A percentile compares a stretch with the other conserved stretches of the same genome.
Evolutionary conservation across 208 protist genomes (phyloP).

Genomic region (Trichomonas gallinae): DNA sequence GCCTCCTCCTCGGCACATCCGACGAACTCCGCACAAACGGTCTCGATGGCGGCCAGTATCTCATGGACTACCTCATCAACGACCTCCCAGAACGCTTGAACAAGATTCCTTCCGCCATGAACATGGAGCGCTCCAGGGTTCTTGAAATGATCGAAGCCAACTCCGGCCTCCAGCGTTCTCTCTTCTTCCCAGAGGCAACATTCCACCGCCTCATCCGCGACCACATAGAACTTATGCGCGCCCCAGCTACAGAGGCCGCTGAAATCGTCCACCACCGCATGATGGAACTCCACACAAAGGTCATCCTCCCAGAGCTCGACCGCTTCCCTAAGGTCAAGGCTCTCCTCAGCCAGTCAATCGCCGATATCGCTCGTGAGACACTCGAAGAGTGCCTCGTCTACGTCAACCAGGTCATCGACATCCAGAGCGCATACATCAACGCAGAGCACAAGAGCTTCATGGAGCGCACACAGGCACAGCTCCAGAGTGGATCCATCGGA

Average conservation of each 20-base stretch:
- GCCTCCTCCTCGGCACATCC: background rate
- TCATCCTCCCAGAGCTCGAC: background rate
- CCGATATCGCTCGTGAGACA: background rate
- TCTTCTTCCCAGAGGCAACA: conserved; percentile 16
- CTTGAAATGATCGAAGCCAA: background rate
- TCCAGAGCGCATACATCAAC: background rate
- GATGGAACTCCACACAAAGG: background rate
- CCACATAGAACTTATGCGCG: background rate
- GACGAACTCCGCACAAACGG: background rate
- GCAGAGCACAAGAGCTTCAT: background rate
- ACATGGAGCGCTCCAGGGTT: background rate
- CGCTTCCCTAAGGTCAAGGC: background rate
- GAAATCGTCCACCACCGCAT: conserved; percentile 10
- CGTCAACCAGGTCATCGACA: conserved; percentile 5
- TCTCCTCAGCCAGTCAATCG: background rate
- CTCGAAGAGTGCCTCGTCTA: background rate
- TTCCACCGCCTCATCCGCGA: background rate
- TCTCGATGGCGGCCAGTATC: background rate
- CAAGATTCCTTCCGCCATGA: background rate
- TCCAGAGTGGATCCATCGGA: background rate
- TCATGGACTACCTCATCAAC: background rate
- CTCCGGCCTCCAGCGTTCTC: background rate
- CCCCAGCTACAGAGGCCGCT: background rate
- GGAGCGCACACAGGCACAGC: background rate
- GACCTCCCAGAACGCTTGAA: background rate